Percentiles rank a stretch among this genome's conserved stretches.
Conservation (phyloP, 169 alveolate genomes). For the Eimeria sp. region DNA sequence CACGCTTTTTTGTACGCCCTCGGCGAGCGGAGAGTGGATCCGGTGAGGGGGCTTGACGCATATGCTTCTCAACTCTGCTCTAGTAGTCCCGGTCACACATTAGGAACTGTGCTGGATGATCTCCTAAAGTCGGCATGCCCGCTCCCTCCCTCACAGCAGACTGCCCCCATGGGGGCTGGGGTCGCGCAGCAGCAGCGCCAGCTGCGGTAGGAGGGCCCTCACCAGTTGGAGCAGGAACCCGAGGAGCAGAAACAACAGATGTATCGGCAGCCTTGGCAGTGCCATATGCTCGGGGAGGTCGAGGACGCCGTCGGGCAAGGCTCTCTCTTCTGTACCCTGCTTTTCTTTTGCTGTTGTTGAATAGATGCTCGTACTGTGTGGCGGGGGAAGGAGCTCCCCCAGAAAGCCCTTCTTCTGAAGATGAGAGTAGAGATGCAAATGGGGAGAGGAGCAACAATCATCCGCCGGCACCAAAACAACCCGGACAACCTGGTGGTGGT, state of each 20-base stretch:
- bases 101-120: slow-evolving; percentile 15
- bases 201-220: not conserved
- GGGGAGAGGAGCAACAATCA: not conserved
- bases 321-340: not conserved
- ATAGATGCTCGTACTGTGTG: not conserved
- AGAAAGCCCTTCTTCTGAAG: slow-evolving; percentile 10
- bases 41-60: slow-evolving; percentile 1
- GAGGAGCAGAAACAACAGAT: not conserved
- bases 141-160: not conserved
- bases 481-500: slow-evolving; percentile 43
- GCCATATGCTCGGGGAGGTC: not conserved
- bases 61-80: not conserved
- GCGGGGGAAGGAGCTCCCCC: slow-evolving; percentile 5
- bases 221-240: not conserved
- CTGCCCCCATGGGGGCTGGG: slow-evolving; percentile 35
- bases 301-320: not conserved
- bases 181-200: slow-evolving; percentile 17
- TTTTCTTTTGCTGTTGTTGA: not conserved
- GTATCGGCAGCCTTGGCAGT: not conserved
- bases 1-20: not conserved
- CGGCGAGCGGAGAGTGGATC: slow-evolving; percentile 6
- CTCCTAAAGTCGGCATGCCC: slow-evolving; percentile 43
- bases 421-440: not conserved
- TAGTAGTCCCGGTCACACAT: not conserved
- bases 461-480: slow-evolving; percentile 25